These are phyloP conservation scores for Parietaria judaica DNA, from an alignment of 306 rosid species.

Conservation along the genomic window DNA sequence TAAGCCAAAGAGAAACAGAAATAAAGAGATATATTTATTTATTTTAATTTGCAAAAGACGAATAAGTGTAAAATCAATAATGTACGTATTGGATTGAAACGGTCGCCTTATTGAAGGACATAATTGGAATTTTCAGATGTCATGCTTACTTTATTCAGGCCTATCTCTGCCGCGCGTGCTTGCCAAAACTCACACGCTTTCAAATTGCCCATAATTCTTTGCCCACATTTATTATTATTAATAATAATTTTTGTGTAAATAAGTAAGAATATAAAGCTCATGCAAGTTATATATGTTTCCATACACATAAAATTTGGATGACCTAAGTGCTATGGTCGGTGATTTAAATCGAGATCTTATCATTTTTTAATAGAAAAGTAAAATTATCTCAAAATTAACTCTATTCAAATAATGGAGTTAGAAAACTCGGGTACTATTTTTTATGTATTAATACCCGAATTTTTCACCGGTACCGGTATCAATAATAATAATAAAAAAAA, in stretches of 20 bases:
- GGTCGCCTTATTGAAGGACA: constrained; percentile 17
- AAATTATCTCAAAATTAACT: too few species aligned
- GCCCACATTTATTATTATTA: neutral
- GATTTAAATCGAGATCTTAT: too few species aligned
- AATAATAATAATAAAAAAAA: too few species aligned
- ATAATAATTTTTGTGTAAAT: neutral
- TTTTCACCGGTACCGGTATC: too few species aligned
- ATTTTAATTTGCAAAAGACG: neutral
- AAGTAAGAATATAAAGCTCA: too few species aligned
- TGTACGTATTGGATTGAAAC: neutral
- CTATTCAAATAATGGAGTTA: too few species aligned
- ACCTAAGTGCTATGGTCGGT: too few species aligned
- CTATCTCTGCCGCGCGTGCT: constrained; percentile 19
- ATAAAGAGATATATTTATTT: neutral
- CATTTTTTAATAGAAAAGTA: too few species aligned
- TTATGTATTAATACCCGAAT: too few species aligned
- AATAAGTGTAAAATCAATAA: neutral
- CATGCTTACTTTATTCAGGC: constrained; percentile 12
- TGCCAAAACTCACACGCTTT: constrained; percentile 1
- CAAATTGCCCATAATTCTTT: constrained; percentile 14
- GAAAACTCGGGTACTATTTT: too few species aligned
- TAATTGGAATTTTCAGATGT: constrained; percentile 6
- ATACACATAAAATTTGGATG: too few species aligned
- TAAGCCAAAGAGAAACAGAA: constrained; percentile 4
- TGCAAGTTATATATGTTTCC: too few species aligned